Percentiles rank a stretch among this genome's conserved stretches.
phyloP scores from a whole-genome alignment of 495 filamentous ascomycete species.

The Monascus purpureus region DNA sequence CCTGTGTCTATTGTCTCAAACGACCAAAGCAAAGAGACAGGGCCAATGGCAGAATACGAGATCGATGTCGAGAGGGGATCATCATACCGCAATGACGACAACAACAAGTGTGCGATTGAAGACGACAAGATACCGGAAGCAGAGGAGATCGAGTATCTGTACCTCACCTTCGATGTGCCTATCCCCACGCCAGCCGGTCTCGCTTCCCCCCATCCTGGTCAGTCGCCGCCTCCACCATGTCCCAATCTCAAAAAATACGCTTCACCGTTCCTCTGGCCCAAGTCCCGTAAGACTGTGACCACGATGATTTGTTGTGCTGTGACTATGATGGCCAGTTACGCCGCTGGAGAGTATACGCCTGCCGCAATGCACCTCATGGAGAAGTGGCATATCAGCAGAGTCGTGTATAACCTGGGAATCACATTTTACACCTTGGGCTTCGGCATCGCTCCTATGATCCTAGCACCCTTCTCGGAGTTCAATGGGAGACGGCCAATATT shows the following conservation, averaged over 20 bases:
- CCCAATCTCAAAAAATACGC: constrained; percentile 55
- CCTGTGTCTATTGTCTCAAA: too few species aligned
- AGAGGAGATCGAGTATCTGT: constrained; percentile 46
- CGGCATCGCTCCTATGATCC: constrained; percentile 72
- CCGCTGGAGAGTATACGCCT: constrained; percentile 67
- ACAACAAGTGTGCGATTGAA: too few species aligned
- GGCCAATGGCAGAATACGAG: too few species aligned
- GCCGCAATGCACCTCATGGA: constrained; percentile 45
- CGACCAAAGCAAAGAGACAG: too few species aligned
- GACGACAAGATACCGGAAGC: too few species aligned
- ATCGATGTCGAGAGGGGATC: too few species aligned
- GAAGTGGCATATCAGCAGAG: constrained; percentile 46
- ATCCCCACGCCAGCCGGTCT: constrained; percentile 44
- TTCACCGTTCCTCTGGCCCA: constrained; percentile 64
- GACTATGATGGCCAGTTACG: constrained; percentile 67
- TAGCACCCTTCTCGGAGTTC: constrained; percentile 84
- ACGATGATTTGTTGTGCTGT: constrained; percentile 63
- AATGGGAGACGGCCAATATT: constrained; percentile 75
- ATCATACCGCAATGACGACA: background rate
- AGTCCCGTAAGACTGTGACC: constrained; percentile 52
- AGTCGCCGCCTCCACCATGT: constrained; percentile 31
- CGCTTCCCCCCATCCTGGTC: constrained; percentile 15
- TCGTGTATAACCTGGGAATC: constrained; percentile 61
- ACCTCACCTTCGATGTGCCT: constrained; percentile 58
- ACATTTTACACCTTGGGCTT: constrained; percentile 78